Conservation (phyloP, 495 filamentous ascomycete genomes). For the Daldinia decipiens region DNA sequence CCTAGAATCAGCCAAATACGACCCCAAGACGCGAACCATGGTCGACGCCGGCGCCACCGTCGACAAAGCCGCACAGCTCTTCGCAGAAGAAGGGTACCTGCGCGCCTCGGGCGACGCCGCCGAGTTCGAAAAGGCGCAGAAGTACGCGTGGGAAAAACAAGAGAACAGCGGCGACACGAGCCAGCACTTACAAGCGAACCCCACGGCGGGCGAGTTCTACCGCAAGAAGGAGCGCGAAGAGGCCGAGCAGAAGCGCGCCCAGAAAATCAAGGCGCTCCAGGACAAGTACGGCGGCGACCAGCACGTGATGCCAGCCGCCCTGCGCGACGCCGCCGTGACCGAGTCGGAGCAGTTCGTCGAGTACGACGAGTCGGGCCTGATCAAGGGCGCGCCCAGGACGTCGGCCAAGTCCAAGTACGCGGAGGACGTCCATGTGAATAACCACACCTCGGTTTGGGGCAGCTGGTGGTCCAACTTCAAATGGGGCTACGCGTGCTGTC, state of each 20-base stretch:
- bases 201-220: slow-evolving; percentile 86
- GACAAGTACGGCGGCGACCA: slow-evolving; percentile 84
- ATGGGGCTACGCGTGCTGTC: slow-evolving; percentile 99
- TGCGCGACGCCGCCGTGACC: slow-evolving; percentile 73
- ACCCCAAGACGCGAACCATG: slow-evolving; percentile 96
- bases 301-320: slow-evolving; percentile 68
- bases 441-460: slow-evolving; percentile 93
- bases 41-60: slow-evolving; percentile 85
- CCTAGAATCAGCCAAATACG: slow-evolving; percentile 96
- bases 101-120: slow-evolving; percentile 91
- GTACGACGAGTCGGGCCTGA: slow-evolving; percentile 87
- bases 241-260: slow-evolving; percentile 70
- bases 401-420: slow-evolving; percentile 86
- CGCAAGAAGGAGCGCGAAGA: slow-evolving; percentile 82
- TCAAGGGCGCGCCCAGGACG: slow-evolving; percentile 86
- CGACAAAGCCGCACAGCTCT: slow-evolving; percentile 85
- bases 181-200: slow-evolving; percentile 92
- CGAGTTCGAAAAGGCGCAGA: slow-evolving; percentile 89
- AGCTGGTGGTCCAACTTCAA: slow-evolving; percentile 96
- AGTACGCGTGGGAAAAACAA: slow-evolving; percentile 94
- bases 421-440: slow-evolving; percentile 88
- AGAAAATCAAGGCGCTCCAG: slow-evolving; percentile 74
- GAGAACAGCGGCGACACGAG: slow-evolving; percentile 79
- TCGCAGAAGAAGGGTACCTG: slow-evolving; percentile 95
- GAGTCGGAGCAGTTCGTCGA: slow-evolving; percentile 93